Evolutionary conservation across 768 basidiomycete genomes (phyloP).

Genomic region (Grammothele lineata): DNA sequence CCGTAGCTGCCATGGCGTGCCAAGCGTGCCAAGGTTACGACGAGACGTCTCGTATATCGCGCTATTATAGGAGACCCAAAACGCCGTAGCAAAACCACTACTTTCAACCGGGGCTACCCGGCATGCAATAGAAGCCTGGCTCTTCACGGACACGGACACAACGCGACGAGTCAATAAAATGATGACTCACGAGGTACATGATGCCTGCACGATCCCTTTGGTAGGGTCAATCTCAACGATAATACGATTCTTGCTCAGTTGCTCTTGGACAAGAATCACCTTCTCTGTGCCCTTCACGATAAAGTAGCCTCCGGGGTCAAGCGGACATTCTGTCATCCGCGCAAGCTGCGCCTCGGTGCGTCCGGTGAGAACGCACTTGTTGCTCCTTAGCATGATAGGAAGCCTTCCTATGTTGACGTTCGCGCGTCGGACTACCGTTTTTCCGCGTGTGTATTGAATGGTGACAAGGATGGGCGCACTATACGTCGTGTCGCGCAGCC

Average conservation of each 20-base stretch:
- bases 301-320: constrained; percentile 99
- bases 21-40: no score
- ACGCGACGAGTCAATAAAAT: no score
- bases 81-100: no score
- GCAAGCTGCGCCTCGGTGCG: constrained; percentile 78
- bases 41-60: no score
- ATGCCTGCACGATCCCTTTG: constrained; percentile 90
- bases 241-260: constrained; percentile 97
- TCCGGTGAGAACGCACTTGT: constrained; percentile 86
- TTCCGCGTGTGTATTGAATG: constrained; percentile 91
- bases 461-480: constrained; percentile 90
- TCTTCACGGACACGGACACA: no score
- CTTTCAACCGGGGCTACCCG: no score
- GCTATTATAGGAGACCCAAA: no score
- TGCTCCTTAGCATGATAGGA: constrained; percentile 95
- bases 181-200: constrained; percentile 94
- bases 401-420: constrained; percentile 88
- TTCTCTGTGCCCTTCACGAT: constrained; percentile 99
- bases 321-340: constrained; percentile 93
- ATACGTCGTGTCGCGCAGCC: constrained; percentile 93
- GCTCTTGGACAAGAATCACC: constrained; percentile 98
- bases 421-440: constrained; percentile 74
- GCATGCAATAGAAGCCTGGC: no score
- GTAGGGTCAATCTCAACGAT: constrained; percentile 93
- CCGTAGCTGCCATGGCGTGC: no score